Conservation (phyloP, 345 rosid genomes). For the Populus euphratica region DNA sequence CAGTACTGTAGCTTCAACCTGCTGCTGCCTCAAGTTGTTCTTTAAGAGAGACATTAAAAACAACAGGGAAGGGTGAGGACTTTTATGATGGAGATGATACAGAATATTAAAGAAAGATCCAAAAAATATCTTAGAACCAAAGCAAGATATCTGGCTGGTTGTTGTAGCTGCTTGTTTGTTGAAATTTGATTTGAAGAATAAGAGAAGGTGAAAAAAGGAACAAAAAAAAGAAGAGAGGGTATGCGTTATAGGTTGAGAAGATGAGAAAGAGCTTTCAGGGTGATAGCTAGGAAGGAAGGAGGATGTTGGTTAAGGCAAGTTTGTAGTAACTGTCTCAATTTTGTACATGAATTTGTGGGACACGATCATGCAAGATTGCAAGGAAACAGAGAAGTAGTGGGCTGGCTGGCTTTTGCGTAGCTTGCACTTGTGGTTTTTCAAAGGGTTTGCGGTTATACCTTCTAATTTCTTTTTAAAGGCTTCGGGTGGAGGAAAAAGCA, state of each 20-base stretch:
- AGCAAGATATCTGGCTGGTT: slow-evolving; percentile 35
- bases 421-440: slow-evolving; percentile 38
- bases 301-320: slow-evolving; percentile 5
- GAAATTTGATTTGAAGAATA: slow-evolving; percentile 4
- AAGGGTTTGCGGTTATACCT: not conserved
- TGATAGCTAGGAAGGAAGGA: not conserved
- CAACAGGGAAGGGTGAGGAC: not conserved
- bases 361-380: not conserved
- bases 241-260: slow-evolving; percentile 21
- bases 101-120: not conserved
- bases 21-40: not conserved
- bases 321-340: not conserved
- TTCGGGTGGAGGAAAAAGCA: not conserved
- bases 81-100: not conserved
- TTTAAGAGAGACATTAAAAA: slow-evolving; percentile 20
- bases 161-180: slow-evolving; percentile 19
- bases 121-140: slow-evolving; percentile 34
- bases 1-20: not conserved
- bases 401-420: slow-evolving; percentile 19
- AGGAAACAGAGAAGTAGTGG: slow-evolving; percentile 5
- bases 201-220: not conserved
- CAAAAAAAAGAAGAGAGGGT: not conserved
- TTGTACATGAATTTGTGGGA: slow-evolving; percentile 15
- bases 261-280: slow-evolving; percentile 58
- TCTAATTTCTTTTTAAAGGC: not conserved